Conservation (phyloP, 164 flowering plant species). For the Aristolochia contorta region DNA sequence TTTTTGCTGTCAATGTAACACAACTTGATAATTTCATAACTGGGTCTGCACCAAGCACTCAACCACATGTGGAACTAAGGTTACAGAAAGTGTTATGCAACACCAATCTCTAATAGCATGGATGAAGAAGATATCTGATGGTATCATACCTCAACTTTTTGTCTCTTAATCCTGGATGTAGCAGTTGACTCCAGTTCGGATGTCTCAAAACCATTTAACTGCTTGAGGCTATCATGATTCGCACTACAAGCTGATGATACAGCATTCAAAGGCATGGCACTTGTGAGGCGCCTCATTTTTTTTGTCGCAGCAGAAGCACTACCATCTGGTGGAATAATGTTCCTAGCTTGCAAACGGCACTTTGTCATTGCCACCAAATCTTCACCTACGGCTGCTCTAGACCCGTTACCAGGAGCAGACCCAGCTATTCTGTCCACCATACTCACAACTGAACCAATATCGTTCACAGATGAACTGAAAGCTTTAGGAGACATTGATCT, state of each 20-base stretch:
- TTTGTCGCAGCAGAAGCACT: slow-evolving; percentile 31
- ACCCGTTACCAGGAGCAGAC: slow-evolving; percentile 90
- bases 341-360: slow-evolving; percentile 80
- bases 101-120: no score
- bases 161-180: slow-evolving; percentile 60
- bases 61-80: no score
- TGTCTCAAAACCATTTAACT: slow-evolving; percentile 36
- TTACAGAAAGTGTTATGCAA: no score
- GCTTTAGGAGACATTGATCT: slow-evolving; percentile 56
- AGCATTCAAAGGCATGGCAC: slow-evolving; percentile 64
- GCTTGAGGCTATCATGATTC: slow-evolving; percentile 50
- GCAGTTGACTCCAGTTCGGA: slow-evolving; percentile 85
- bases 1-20: no score
- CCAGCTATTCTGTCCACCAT: slow-evolving; percentile 85
- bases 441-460: slow-evolving; percentile 78
- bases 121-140: no score
- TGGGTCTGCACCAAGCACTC: no score
- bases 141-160: slow-evolving; percentile 51
- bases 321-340: slow-evolving; percentile 54
- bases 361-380: slow-evolving; percentile 94
- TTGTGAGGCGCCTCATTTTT: slow-evolving; percentile 74
- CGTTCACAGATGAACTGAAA: slow-evolving; percentile 60
- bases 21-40: no score
- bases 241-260: slow-evolving; percentile 60
- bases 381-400: slow-evolving; percentile 94